Evolutionary conservation across 1,284 basidiomycete species (phyloP).

Genomic region (Ganoderma lingzhi): DNA sequence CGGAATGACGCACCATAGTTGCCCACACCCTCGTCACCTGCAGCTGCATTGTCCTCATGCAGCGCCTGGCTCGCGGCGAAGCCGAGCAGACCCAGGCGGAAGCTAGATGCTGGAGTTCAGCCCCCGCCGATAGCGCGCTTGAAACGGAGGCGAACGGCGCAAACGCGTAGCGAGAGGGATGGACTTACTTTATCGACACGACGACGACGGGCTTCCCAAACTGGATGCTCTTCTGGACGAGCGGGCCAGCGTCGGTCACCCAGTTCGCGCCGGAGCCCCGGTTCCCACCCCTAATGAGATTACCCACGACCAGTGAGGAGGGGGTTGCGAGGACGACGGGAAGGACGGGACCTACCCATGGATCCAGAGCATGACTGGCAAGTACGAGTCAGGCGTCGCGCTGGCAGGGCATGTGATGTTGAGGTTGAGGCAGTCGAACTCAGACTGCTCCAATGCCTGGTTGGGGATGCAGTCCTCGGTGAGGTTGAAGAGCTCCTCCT

Average conservation of each 20-base stretch:
- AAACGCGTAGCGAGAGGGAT: conserved; percentile 5
- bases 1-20: conserved; percentile 66
- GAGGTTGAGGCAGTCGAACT: conserved; percentile 79
- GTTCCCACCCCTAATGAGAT: conserved; percentile 63
- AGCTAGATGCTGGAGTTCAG: conserved; percentile 51
- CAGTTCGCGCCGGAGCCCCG: conserved; percentile 77
- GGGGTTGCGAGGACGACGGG: conserved; percentile 18
- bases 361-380: conserved; percentile 83
- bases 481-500: conserved; percentile 71
- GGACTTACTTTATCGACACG: conserved; percentile 77
- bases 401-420: conserved; percentile 78
- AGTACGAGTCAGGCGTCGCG: conserved; percentile 53
- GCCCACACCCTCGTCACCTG: conserved; percentile 74
- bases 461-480: conserved; percentile 58
- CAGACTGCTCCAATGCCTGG: conserved; percentile 67
- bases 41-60: conserved; percentile 67
- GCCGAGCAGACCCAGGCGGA: conserved; percentile 77
- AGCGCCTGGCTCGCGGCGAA: conserved; percentile 71
- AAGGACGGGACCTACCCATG: conserved; percentile 61
- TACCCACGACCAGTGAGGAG: conserved; percentile 15
- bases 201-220: conserved; percentile 70
- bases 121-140: conserved; percentile 17
- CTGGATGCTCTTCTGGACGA: conserved; percentile 71
- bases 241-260: conserved; percentile 74
- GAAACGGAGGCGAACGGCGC: conserved; percentile 21